Percentiles rank a stretch among this genome's conserved stretches.
phyloP scores from a whole-genome alignment of 169 alveolate genomes.

The Hepatocystis sp. region DNA sequence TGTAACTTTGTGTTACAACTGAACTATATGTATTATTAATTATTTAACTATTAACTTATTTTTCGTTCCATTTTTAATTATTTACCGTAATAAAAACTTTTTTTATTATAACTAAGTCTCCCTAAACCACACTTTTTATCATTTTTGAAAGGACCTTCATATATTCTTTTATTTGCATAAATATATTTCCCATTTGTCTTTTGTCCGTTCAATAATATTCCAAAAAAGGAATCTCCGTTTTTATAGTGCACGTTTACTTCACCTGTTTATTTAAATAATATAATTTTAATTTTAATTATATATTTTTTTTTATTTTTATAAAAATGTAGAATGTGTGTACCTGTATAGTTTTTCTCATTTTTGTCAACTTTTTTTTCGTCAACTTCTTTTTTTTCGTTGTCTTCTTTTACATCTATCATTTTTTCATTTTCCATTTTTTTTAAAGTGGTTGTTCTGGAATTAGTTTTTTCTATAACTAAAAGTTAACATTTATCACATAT shows the following conservation, averaged over 20 bases:
- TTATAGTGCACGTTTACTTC: slow-evolving; percentile 20
- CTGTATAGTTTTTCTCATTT: slow-evolving; percentile 5
- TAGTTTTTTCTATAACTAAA: too few relatives aligned
- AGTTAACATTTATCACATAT: too few relatives aligned
- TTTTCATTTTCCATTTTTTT: too few relatives aligned
- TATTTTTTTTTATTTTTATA: slow-evolving; percentile 1
- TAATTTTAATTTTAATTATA: too few relatives aligned
- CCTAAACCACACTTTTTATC: slow-evolving; percentile 34
- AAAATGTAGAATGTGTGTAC: background rate
- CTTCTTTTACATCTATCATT: too few relatives aligned
- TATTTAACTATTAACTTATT: too few relatives aligned
- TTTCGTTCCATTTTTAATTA: background rate
- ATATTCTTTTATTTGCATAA: slow-evolving; percentile 26
- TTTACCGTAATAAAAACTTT: slow-evolving; percentile 31
- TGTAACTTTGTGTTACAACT: too few relatives aligned
- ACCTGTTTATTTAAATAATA: too few relatives aligned
- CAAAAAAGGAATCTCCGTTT: slow-evolving; percentile 5
- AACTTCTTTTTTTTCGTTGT: too few relatives aligned
- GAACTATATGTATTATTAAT: too few relatives aligned
- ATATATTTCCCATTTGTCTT: slow-evolving; percentile 11
- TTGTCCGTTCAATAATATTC: slow-evolving; percentile 5
- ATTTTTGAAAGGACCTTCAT: slow-evolving; percentile 18
- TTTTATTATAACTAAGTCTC: slow-evolving; percentile 1
- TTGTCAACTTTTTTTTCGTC: background rate
- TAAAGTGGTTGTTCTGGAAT: too few relatives aligned